Evolutionary conservation across 352 stramenopile species (phyloP), one percentile per base, ranked within the genome.

Genomic region (Globisporangium spiculum): DNA sequence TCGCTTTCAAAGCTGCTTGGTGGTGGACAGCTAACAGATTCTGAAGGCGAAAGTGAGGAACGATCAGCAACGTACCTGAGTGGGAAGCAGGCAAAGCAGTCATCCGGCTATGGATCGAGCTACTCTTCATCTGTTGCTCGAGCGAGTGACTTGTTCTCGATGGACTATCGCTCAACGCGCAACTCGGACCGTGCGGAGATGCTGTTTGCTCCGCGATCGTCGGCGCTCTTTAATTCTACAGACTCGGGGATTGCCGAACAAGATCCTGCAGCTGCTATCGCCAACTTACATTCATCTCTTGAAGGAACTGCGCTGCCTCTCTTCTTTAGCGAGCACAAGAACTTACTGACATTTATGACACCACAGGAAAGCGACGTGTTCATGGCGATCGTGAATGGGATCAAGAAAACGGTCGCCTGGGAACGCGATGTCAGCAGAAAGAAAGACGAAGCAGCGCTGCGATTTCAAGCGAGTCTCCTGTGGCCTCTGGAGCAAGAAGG

Each of bases 401-500:
- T 85, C 7, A 82, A 77, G 58, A 88, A 80, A 68, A 88, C 76
- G 1, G 24, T 92, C n/a, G 58, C 66, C 22, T 94, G 87, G 87
- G 80, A 92, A 59, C 74, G 75, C 57, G 84, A 93, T 52, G 63
- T 34, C 14, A 79, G 68, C 24, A 69, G 79, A 8, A 67, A 72
- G 58, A 94, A 93, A 72, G 87, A 94, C 44, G 87, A 89, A 65
- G 80, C 87, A 30, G 75, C 82, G 16, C 73, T 93, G 68, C 85
- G 87, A 27, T 92, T 94, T 48, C 73, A 81, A 38, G 75, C 85
- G n/a, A 92, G 79, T 55, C 75, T 93, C 12, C 54, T 92, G 24
- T 94, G 85, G 84, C 77, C 83, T 50, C 65, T 80, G 22, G 71
- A 87, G 20, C 22, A 59, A 58, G 26, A 67, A 65, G 36, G 60